Evolutionary conservation across 768 basidiomycete genomes (phyloP), one percentile per base, ranked within the genome.

Genomic region (Lentinula edodes): DNA sequence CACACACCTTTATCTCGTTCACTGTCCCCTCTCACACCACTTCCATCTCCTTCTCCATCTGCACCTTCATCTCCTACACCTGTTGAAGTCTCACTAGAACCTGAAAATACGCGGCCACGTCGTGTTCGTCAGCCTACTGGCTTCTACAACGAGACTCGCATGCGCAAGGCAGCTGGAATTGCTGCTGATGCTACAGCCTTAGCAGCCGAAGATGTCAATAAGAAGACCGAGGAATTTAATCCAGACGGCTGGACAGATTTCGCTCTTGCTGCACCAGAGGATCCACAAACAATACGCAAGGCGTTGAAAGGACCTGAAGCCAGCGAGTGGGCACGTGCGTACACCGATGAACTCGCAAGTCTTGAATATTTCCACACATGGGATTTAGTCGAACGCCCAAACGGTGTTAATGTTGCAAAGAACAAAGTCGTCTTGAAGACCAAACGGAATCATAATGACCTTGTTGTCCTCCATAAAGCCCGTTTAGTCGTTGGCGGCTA

Each of bases 401-500:
- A 32, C 3, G 64, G 66, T 10, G 42, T 57, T 8, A 75, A 71
- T 34, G 32, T 67, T 20, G 65, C 74, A 18, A 67, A 67, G 1
- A 63, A 53, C 34, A 62, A 62, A 2, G 70, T n/a, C 3, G 60
- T 61, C 2, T 36, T 61, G 12, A 12, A 28, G 5, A 18, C 13
- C 15, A 74, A 74, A 55, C 45, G 55, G 1, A 66, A 69, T 46
- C 61, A 62, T 2, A 38, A 68, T 41, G 67, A 68, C n/a, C 20
- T 62, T 18, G 57, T 69, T 18, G 62, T 56, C 12, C 58, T 56
- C 28, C 66, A 63, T 62, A 71, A 71, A 50, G 69, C 68, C 7
- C 41, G 67, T 5, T 39, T 72, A 7, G 70, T 71, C 10, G 70
- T 70, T 5, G 61, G 67, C 52, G 68, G 71, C 3, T 74, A 61